Percentiles rank a stretch among this genome's conserved stretches.
These are phyloP conservation scores for Lepiota brunneoincarnata DNA, from an alignment of 768 basidiomycete species.

Conservation along the genomic window DNA sequence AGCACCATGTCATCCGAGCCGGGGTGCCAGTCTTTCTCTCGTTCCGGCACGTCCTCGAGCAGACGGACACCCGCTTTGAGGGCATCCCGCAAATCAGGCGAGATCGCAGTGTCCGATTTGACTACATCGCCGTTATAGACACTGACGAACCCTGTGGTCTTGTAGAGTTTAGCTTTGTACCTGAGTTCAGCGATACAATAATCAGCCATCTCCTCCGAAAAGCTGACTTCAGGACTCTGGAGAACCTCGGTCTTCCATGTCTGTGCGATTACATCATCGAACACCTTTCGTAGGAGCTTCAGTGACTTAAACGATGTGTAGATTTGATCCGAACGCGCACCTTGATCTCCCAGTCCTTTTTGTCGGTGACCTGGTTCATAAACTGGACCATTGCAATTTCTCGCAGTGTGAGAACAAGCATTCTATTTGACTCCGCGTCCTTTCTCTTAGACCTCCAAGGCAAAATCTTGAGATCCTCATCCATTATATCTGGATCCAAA, in stretches of 20 bases:
- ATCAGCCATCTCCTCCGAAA: conserved; percentile 17
- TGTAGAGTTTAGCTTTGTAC: conserved; percentile 16
- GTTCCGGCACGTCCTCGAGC: conserved; percentile 33
- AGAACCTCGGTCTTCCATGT: conserved; percentile 17
- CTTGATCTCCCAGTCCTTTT: conserved; percentile 30
- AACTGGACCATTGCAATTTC: conserved; percentile 32
- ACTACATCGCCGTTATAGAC: conserved; percentile 13
- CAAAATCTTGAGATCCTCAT: background rate
- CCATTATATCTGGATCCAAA: conserved; percentile 7
- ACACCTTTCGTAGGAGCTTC: conserved; percentile 8
- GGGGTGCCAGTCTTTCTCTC: conserved; percentile 42
- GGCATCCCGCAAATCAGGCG: conserved; percentile 12
- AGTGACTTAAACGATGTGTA: background rate
- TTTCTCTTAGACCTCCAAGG: background rate
- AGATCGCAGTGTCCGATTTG: conserved; percentile 28
- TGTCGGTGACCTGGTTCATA: conserved; percentile 34
- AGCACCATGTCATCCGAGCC: conserved; percentile 37
- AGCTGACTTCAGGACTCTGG: conserved; percentile 5
- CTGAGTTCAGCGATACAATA: conserved; percentile 18
- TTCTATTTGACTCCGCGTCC: background rate
- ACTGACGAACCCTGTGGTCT: conserved; percentile 11
- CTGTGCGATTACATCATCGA: conserved; percentile 13
- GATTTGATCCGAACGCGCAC: conserved; percentile 11
- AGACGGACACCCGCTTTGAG: conserved; percentile 20
- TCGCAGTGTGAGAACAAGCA: conserved; percentile 19